phyloP scores from a whole-genome alignment of 257 asterid genomes.

The Penstemon newberryi region DNA sequence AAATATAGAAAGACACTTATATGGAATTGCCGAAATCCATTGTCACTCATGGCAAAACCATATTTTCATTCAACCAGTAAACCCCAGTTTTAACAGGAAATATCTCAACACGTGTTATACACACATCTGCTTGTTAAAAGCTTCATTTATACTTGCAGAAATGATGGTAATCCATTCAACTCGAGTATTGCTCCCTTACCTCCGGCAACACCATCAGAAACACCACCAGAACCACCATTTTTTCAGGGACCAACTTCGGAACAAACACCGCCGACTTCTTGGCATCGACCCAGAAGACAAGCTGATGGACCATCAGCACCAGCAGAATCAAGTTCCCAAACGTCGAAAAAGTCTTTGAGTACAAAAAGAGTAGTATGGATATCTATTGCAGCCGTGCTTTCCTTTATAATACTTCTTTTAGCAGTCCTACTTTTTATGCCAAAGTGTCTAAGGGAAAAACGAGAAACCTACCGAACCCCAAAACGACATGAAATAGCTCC shows the following conservation, averaged over 20 bases:
- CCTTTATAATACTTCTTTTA: slow-evolving; percentile 63
- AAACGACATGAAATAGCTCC: slow-evolving; percentile 84
- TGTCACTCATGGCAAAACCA: no score
- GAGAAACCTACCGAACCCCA: slow-evolving; percentile 53
- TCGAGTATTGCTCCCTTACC: slow-evolving; percentile 56
- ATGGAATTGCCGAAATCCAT: no score
- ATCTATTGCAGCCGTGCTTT: slow-evolving; percentile 63
- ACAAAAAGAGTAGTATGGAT: slow-evolving; percentile 78
- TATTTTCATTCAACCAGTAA: no score
- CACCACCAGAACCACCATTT: slow-evolving; percentile 58
- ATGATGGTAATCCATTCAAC: slow-evolving; percentile 78
- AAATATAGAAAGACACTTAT: no score
- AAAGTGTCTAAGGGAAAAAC: slow-evolving; percentile 58
- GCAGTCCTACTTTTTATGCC: slow-evolving; percentile 70
- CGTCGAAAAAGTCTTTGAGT: slow-evolving; percentile 41
- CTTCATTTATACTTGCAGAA: slow-evolving; percentile 49
- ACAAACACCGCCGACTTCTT: slow-evolving; percentile 43
- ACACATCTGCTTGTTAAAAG: no score
- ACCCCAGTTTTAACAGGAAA: no score
- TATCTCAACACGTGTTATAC: no score
- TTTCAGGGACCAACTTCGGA: slow-evolving; percentile 51
- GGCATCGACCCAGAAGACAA: slow-evolving; percentile 54
- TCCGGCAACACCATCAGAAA: slow-evolving; percentile 49
- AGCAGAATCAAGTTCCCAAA: slow-evolving; percentile 48
- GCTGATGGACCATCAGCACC: slow-evolving; percentile 68